Conservation (phyloP, 495 filamentous ascomycete species). For the Tuber borchii region DNA sequence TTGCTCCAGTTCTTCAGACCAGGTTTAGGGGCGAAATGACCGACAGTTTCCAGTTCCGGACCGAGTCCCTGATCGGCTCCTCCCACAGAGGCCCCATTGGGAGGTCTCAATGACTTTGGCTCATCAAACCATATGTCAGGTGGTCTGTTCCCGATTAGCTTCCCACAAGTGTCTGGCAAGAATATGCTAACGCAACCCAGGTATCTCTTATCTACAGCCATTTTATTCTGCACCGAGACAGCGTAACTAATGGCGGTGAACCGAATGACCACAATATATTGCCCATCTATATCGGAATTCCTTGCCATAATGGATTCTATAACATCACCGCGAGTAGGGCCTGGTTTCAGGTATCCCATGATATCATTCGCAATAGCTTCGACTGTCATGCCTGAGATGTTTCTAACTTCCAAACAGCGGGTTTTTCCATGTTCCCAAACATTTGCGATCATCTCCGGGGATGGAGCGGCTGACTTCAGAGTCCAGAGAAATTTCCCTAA, state of each 20-base stretch:
- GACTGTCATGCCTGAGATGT: conserved; percentile 13
- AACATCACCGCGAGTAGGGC: conserved; percentile 6
- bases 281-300: conserved; percentile 13
- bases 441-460: conserved; percentile 19
- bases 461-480: conserved; percentile 15
- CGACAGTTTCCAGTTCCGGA: background rate
- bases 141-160: background rate
- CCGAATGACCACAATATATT: conserved; percentile 11
- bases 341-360: conserved; percentile 1
- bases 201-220: background rate
- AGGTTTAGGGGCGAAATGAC: background rate
- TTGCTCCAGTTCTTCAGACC: background rate
- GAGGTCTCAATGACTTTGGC: background rate
- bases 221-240: conserved; percentile 6
- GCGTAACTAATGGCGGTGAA: conserved; percentile 23
- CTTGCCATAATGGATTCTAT: conserved; percentile 15
- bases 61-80: background rate
- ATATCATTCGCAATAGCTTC: conserved; percentile 12
- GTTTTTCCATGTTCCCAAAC: conserved; percentile 16
- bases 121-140: conserved; percentile 1
- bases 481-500: conserved; percentile 30
- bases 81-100: background rate
- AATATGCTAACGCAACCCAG: background rate
- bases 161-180: background rate
- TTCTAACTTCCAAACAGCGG: conserved; percentile 22